phyloP scores from a whole-genome alignment of 202 grass and related monocot species.

The Digitaria exilis region DNA sequence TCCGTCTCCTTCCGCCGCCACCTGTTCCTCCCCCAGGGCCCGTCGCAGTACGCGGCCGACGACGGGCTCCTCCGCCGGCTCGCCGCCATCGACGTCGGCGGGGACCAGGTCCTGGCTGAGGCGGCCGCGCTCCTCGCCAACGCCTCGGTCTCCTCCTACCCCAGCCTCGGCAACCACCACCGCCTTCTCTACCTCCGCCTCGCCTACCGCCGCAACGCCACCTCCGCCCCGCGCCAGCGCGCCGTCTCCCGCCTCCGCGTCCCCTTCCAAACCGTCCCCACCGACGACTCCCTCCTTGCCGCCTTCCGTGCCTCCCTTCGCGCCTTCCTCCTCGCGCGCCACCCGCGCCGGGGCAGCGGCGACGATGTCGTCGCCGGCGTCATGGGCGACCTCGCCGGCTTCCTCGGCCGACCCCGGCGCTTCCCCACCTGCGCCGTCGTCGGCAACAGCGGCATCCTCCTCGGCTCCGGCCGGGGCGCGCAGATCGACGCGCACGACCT shows the following conservation, averaged over 20 bases:
- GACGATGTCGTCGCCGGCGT: neutral
- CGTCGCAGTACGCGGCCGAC: neutral
- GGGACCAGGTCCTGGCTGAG: neutral
- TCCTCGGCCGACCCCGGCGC: slow-evolving; percentile 24
- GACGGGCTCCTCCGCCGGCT: slow-evolving; percentile 44
- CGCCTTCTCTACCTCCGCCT: slow-evolving; percentile 55
- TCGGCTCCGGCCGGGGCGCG: slow-evolving; percentile 50
- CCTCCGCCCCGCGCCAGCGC: slow-evolving; percentile 14
- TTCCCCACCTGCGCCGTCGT: slow-evolving; percentile 61
- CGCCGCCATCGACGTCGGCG: slow-evolving; percentile 29
- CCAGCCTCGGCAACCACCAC: slow-evolving; percentile 44
- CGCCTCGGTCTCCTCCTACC: slow-evolving; percentile 42
- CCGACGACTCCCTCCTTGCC: slow-evolving; percentile 30
- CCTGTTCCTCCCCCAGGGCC: neutral
- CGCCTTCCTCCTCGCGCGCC: slow-evolving; percentile 12
- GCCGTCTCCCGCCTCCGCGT: slow-evolving; percentile 48
- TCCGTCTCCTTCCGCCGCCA: slow-evolving; percentile 48
- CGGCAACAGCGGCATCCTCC: slow-evolving; percentile 68
- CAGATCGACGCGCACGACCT: slow-evolving; percentile 75
- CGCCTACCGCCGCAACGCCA: neutral
- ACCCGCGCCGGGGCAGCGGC: neutral
- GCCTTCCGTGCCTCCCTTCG: slow-evolving; percentile 45
- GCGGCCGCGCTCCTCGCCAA: slow-evolving; percentile 30
- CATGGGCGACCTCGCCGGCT: slow-evolving; percentile 40
- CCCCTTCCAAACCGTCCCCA: slow-evolving; percentile 3